Base-by-base conservation (phyloP, 2,329 filamentous ascomycete species). In the Fusarium cicatricum region DNA sequence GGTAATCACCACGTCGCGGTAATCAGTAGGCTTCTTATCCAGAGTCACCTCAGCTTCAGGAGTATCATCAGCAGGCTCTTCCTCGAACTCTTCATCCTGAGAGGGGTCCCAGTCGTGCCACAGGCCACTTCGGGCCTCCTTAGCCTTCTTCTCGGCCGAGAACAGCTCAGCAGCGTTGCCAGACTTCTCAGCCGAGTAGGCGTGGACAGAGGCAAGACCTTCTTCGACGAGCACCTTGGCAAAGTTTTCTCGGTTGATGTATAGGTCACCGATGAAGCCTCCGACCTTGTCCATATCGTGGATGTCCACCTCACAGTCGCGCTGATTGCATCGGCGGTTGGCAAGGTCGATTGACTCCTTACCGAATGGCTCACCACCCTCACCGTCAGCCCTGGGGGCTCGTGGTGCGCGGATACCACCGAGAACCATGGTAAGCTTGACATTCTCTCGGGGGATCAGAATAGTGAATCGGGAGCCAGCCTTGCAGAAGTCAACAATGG, bases 21-120 rank as follows among this genome's bases (percentile, higher is more conserved):
- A 99, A 75, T 99, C 94, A 28, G 80, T 74, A 4, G 82, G 80
- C 74, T 89, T 92, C 78, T 90, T 89, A 65, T 87, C 82, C 39
- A 83, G 75, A 14, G 82, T 78, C 14, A 85, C 80, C 53, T 82
- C 80, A 2, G 75, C 72, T 16, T 80, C 80, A 15, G 82, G 80
- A 10, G 71, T 75, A 21, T 70, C 59, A 55, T 88, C 85, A 11
- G 79, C 79, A 19, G 84, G 78, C 15, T 81, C 80, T 4, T 78
- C 78, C 37, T 82, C 82, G 31, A 81, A 83, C 4, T 86, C 85
- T 57, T 85, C 86, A 34, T 97, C 94, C 72, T 95, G 87, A 28
- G 89, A 91, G 9, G 95, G 94, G 72, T 97, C 92, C 86, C 92
- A 98, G 77, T 96, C 88, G 63, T 94, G 88, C 94, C 95, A 99